Evolutionary conservation across 371 early-diverging fungal species (phyloP).

Genomic region (Dentiscutata heterogama): DNA sequence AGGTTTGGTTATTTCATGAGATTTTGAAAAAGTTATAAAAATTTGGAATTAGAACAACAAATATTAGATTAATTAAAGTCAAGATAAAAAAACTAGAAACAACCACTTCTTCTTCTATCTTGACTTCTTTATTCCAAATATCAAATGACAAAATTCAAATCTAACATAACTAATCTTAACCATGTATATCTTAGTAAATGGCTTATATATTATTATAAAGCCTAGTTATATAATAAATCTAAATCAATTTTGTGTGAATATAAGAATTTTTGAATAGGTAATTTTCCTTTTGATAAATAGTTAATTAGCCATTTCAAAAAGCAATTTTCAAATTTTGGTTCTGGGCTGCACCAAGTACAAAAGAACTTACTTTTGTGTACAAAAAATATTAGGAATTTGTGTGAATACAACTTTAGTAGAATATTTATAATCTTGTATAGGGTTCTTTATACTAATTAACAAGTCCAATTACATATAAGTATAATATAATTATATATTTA

Average conservation of each 20-base stretch:
- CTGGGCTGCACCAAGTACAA: neutral
- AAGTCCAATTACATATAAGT: too few relatives aligned
- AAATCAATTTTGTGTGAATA: slow-evolving; percentile 8
- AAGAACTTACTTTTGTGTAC: neutral
- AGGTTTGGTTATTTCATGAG: slow-evolving; percentile 5
- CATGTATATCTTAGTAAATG: slow-evolving; percentile 2
- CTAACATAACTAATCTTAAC: neutral
- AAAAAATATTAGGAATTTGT: slow-evolving; percentile 3
- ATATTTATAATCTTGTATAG: neutral
- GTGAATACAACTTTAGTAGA: slow-evolving; percentile 19
- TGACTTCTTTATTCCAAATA: slow-evolving; percentile 15
- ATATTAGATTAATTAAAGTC: neutral
- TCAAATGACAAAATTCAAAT: neutral
- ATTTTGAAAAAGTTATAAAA: slow-evolving; percentile 31
- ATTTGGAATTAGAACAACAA: neutral
- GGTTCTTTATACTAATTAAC: slow-evolving; percentile 4
- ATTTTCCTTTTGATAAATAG: slow-evolving; percentile 28
- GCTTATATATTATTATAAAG: slow-evolving; percentile 30
- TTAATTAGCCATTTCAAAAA: slow-evolving; percentile 2
- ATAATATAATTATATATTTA: too few relatives aligned
- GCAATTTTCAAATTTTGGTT: neutral
- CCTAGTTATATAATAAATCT: neutral
- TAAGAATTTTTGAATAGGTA: neutral
- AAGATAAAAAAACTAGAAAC: neutral
- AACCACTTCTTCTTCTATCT: slow-evolving; percentile 13